A percentile compares a stretch with the other conserved stretches of the same genome.
phyloP scores from a whole-genome alignment of 129 eudicot genomes.

The Flaveria bidentis region DNA sequence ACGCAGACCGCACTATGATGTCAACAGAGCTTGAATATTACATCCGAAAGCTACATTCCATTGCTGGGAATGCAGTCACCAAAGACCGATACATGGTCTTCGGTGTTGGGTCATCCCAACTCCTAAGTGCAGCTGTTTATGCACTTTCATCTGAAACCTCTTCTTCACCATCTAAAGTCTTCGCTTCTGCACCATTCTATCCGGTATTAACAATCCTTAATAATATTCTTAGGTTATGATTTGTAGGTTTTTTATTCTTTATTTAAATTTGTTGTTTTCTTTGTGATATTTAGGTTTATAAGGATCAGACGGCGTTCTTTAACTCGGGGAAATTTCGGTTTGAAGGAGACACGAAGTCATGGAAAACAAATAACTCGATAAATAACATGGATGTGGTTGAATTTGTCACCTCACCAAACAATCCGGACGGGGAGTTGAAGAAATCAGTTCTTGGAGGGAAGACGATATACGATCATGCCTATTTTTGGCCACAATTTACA shows the following conservation, averaged over 20 bases:
- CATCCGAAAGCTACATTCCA: conserved; percentile 57
- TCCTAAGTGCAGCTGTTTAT: conserved; percentile 65
- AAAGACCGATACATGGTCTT: conserved; percentile 52
- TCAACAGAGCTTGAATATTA: conserved; percentile 49
- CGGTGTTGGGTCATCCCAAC: conserved; percentile 68
- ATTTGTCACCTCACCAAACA: conserved; percentile 63
- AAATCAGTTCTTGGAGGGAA: conserved; percentile 48
- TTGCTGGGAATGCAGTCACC: conserved; percentile 65
- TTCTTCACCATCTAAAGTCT: conserved; percentile 44
- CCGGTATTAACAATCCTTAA: conserved; percentile 41
- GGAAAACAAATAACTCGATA: conserved; percentile 30
- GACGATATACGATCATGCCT: conserved; percentile 47
- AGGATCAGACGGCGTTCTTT: conserved; percentile 50
- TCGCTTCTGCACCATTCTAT: conserved; percentile 57
- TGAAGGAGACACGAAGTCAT: conserved; percentile 49
- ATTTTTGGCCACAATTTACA: too few species aligned
- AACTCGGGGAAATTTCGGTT: conserved; percentile 41
- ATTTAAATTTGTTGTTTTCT: not conserved
- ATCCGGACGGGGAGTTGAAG: conserved; percentile 57
- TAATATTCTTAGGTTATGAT: too few species aligned
- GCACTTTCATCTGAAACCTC: conserved; percentile 61
- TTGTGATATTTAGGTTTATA: conserved; percentile 21
- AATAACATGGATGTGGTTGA: conserved; percentile 41
- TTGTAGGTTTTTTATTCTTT: too few species aligned
- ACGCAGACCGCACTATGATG: conserved; percentile 24